Base-by-base conservation (phyloP, 1,284 basidiomycete genomes). In the Cryptococcus wingfieldii region DNA sequence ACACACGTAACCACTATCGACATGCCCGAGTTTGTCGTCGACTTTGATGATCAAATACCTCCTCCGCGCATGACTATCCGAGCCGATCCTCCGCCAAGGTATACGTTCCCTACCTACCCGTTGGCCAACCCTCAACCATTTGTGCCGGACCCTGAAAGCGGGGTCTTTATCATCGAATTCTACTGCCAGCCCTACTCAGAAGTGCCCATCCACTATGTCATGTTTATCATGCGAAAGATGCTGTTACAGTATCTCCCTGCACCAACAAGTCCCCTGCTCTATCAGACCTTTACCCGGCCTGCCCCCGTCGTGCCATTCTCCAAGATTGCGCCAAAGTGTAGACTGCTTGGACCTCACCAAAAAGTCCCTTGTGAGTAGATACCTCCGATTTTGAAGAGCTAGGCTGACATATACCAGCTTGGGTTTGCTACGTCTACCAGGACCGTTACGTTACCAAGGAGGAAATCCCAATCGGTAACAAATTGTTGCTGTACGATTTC, bases 361-460 rank as follows among this genome's bases (percentile, higher is more conserved):
- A 52, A 51, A 23, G 52, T 43, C 14, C 59, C 48, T 18, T 60
- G 59, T 60, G 31, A 60, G 59, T 59, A 41, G 18, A 4, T 25
- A 9, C 16, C 28, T 9, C 14, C n/a, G 16, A 13, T 25, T 8
- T 9, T 31, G 44, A 38, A 4, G 14, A 27, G 16, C 13, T 16
- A 47, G 27, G 16, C 18, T 42, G 45, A 39, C 41, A 45, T 37
- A 10, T 23, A 19, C 16, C 39, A 70, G 70, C 59, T 16, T 77
- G 76, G 76, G 76, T 76, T 2, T 76, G 74, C 54, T 77, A 72
- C 53, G 72, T 77, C 16, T 77, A 75, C 53, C 69, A 72, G 42
- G 61, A 74, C 56, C 67, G 72, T 27, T 77, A 69, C 14, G 63
- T 62, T 7, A 51, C 52, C 4, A 42, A 44, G 39, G 47, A 44